Evolutionary conservation across 805 yeast genomes (phyloP), one percentile per base, ranked within the genome.

Genomic region (Limtongia smithiae): DNA sequence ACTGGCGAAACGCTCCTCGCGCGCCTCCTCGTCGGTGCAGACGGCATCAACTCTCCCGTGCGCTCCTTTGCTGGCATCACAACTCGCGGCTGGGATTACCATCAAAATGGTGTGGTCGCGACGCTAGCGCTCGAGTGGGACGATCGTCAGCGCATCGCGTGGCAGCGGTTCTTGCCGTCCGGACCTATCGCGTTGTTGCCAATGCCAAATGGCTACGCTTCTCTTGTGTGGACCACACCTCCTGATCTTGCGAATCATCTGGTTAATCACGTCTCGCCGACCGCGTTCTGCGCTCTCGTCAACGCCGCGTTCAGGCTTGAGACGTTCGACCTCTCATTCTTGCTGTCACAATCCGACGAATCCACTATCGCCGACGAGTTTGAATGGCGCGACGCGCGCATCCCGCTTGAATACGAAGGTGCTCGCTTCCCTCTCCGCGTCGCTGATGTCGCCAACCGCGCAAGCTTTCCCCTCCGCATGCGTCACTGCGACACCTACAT

Each of bases 151-250:
- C 67, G 79, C 6, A 73, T 82, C n/a, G 96, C 95, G 12, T 91
- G 94, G 89, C 98, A 93, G 70, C 73, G 97, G 55, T 93, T 93
- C 62, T 70, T 93, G 51, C 82, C 85, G 43, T 82, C 91, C 0
- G 98, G 98, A 2, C 97, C 98, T 1, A 69, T 93, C 56, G 98
- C 97, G 1, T 74, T 90, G 38, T 73, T 93, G 44, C 97, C 98
- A 6, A 69, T 93, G 60, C 94, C 96, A 1, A 85, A 79, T 46
- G 83, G 85, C 50, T 78, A 80, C 65, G 93, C 95, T n/a, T 84
- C 95, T 1, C 70, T 93, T 54, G 98, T 93, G 18, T 93, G 98
- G 98, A 81, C 94, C 2, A 81, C 89, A 9, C 80, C 90, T 1
- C 85, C 91, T 6, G 85, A 83, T 51, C 65, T 85, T 21, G 82